These are phyloP conservation scores for Ustilago tritici DNA, from an alignment of 1,284 basidiomycete species.

Conservation along the genomic window DNA sequence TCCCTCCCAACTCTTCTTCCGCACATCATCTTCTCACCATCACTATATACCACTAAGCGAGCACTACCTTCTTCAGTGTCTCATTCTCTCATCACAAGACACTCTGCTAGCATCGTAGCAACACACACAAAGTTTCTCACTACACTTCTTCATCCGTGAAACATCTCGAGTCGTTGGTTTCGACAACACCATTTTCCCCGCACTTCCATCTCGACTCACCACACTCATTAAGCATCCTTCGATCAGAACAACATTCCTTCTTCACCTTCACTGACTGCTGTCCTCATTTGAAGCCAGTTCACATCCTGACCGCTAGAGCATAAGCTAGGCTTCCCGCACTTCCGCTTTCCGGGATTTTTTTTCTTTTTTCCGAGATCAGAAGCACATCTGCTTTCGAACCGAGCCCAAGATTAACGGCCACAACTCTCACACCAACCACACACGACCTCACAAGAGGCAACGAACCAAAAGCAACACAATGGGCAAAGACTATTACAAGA, in stretches of 20 bases:
- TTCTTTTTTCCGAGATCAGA: too few relatives aligned
- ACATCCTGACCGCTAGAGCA: neutral
- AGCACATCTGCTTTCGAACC: too few relatives aligned
- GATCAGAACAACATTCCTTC: neutral
- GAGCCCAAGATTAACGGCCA: slow-evolving; percentile 19
- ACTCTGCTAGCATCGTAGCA: neutral
- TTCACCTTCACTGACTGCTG: neutral
- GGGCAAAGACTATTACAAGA: slow-evolving; percentile 69
- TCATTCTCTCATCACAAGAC: neutral
- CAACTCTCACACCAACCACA: neutral
- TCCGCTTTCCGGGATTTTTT: neutral
- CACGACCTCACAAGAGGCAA: slow-evolving; percentile 38
- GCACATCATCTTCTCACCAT: neutral
- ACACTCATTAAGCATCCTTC: neutral
- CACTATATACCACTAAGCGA: slow-evolving; percentile 1
- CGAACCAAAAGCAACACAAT: slow-evolving; percentile 40
- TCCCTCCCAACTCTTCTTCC: neutral
- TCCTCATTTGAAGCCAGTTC: too few relatives aligned
- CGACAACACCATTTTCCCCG: neutral
- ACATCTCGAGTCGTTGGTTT: neutral
- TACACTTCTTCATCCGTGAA: neutral
- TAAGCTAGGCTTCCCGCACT: neutral
- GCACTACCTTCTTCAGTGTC: neutral
- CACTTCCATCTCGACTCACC: neutral
- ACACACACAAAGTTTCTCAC: neutral